Base-by-base conservation (phyloP, 2,329 filamentous ascomycete genomes). In the Lasiodiplodia hormozganensis region DNA sequence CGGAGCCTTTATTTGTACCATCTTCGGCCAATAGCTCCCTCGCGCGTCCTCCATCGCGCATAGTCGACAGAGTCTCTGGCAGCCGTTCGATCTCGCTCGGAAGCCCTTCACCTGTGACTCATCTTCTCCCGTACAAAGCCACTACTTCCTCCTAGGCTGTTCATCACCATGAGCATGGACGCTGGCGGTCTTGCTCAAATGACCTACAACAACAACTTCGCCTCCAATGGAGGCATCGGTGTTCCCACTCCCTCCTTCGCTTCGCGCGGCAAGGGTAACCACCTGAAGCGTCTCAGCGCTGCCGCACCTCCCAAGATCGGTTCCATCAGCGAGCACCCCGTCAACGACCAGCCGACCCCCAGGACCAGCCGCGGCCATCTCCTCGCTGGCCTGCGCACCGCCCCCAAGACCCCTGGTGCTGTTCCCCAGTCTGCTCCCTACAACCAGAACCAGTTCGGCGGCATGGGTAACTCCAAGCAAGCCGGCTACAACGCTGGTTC, bases 161-260 rank as follows among this genome's bases (percentile, higher is more conserved):
- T 71, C 75, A 67, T 62, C 53, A 70, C 43, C 52, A 69, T 83
- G 84, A 86, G 84, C 82, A 90, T 96, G 91, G 92, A 97, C 95
- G 90, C 95, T 89, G 95, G 95, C 88, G 93, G 94, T 96, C 93
- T 97, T 86, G 91, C 94, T 96, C 94, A 96, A 88, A 98, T 98
- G 95, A 92, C 93, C 85, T 95, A 93, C 86, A 92, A 90, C 86
- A 68, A 68, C 66, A 88, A 90, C 78, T 78, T 78, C 72, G 76
- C 91, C 80, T 85, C 88, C 78, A 88, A 88, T 75, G 79, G 76
- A 81, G 90, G 89, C 75, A 86, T 97, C 75, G 89, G 90, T 77
- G 89, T 93, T 83, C 91, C 94, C 65, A 85, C 88, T 71, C 89
- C 91, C 72, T 92, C 94, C 76, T 92, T 97, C 77, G 93, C 93